Base-by-base conservation (phyloP, 2,329 filamentous ascomycete species). In the Emmonsia crescens region DNA sequence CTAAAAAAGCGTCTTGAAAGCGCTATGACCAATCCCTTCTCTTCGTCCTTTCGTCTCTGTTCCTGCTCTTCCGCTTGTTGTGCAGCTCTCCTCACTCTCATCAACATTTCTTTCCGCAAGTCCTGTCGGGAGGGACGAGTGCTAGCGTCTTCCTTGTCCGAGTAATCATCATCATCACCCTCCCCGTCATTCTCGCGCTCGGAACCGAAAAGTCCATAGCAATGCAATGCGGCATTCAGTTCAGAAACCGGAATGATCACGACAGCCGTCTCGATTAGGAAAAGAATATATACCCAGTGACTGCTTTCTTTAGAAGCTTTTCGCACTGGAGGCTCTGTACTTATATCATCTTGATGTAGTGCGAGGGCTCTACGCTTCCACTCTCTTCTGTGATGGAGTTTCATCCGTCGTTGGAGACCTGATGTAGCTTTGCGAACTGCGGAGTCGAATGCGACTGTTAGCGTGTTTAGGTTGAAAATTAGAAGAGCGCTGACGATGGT, bases 401-500 rank as follows among this genome's bases (percentile, higher is more conserved):
- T 62, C 61, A 62, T 62, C 33, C 29, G 48, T 10, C 51, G 36
- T 29, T 40, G 61, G n/a, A 62, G 51, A 9, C 49, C 36, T 19
- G 21, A 56, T 16, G 61, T 62, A 10, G 46, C 33, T 54, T 56
- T 55, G 5, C 56, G 51, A 10, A 51, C 57, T 33, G 44, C 38
- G 21, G 57, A 54, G 27, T 62, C 61, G 14, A 60, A 62, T 27
- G 61, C 48, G 10, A n/a, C 48, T 24, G 54, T 62, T 36, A 60
- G 31, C 14, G 57, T 57, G 48, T 62, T 54, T 16, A 62, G 49
- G 38, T 62, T 62, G 57, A 62, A 62, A 29, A 62, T 59, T 21
- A 62, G 29, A 21, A 62, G 57, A n/a, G 46, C 38, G 8, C 57
- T 55, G 49, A 62, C 29, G 42, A 62, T 44, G n/a, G 61, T 62